Evolutionary conservation across 2,329 filamentous ascomycete genomes (phyloP).

Genomic region (Ceratocystis alfenasii): DNA sequence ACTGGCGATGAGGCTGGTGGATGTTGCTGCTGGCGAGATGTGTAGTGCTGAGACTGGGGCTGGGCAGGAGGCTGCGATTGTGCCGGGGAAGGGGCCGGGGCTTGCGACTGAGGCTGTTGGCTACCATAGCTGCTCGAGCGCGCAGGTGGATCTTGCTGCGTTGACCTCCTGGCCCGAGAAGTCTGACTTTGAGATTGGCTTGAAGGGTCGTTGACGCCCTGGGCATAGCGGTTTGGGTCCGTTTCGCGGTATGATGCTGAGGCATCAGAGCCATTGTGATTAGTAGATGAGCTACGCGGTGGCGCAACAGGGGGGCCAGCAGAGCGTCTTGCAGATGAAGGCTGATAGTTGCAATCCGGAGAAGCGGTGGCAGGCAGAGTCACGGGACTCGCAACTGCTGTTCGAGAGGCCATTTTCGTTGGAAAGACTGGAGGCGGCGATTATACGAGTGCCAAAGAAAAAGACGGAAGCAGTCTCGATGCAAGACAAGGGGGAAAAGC

Average conservation of each 20-base stretch:
- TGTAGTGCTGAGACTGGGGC: slow-evolving; percentile 7
- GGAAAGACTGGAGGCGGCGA: not conserved
- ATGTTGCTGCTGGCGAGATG: slow-evolving; percentile 8
- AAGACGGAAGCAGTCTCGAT: slow-evolving; percentile 10
- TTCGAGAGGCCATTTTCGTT: slow-evolving; percentile 36
- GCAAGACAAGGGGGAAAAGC: slow-evolving; percentile 10
- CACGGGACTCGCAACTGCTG: slow-evolving; percentile 35
- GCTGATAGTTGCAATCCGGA: slow-evolving; percentile 31
- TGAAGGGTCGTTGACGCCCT: slow-evolving; percentile 28
- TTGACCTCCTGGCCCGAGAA: slow-evolving; percentile 26
- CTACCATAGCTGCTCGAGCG: slow-evolving; percentile 28
- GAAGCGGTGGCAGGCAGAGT: slow-evolving; percentile 31
- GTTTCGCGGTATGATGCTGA: slow-evolving; percentile 15
- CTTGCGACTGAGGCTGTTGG: slow-evolving; percentile 14
- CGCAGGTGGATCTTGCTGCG: slow-evolving; percentile 30
- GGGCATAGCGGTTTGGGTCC: slow-evolving; percentile 13
- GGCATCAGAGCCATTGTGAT: slow-evolving; percentile 28
- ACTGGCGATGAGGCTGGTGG: slow-evolving; percentile 6
- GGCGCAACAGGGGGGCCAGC: slow-evolving; percentile 61
- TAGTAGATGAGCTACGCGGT: slow-evolving; percentile 67
- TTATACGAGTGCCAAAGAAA: not conserved
- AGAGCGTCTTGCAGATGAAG: slow-evolving; percentile 40
- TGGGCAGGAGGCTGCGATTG: slow-evolving; percentile 1
- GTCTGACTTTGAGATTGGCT: slow-evolving; percentile 14
- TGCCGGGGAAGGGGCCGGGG: not conserved